phyloP scores from a whole-genome alignment of 176 grass and related monocot species.

The Saccharum spontaneum region DNA sequence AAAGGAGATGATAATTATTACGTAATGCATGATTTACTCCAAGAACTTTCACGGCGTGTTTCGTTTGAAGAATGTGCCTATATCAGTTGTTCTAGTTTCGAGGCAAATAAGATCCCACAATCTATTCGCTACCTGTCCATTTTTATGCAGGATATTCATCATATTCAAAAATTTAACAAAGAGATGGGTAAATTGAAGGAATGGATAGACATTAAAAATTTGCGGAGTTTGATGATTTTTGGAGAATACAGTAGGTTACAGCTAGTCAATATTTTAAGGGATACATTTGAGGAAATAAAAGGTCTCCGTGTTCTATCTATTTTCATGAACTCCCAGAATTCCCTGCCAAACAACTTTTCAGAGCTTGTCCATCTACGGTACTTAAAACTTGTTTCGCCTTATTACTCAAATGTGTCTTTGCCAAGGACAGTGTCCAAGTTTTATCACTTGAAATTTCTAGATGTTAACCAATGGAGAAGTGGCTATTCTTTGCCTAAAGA shows the following conservation, averaged over 20 bases:
- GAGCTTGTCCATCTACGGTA: neutral
- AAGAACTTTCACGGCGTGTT: neutral
- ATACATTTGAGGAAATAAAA: neutral
- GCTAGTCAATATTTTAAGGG: neutral
- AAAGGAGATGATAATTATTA: neutral
- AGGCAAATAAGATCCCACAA: neutral
- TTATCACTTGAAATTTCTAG: neutral
- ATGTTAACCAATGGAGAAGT: neutral
- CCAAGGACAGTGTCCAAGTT: neutral
- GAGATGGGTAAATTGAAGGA: neutral
- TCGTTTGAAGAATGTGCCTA: neutral
- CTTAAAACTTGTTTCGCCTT: neutral
- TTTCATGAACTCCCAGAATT: neutral
- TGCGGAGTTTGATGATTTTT: neutral
- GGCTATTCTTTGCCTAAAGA: neutral
- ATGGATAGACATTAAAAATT: neutral
- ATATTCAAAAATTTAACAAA: neutral
- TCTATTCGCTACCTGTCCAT: neutral
- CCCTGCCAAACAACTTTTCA: neutral
- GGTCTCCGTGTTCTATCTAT: neutral
- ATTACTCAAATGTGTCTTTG: neutral
- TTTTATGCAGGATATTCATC: neutral
- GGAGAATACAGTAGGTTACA: neutral
- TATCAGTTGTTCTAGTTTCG: neutral
- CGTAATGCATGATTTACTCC: neutral